These are phyloP conservation scores for Colletotrichum sp. DNA, from an alignment of 2,329 filamentous ascomycete genomes.

Conservation along the genomic window DNA sequence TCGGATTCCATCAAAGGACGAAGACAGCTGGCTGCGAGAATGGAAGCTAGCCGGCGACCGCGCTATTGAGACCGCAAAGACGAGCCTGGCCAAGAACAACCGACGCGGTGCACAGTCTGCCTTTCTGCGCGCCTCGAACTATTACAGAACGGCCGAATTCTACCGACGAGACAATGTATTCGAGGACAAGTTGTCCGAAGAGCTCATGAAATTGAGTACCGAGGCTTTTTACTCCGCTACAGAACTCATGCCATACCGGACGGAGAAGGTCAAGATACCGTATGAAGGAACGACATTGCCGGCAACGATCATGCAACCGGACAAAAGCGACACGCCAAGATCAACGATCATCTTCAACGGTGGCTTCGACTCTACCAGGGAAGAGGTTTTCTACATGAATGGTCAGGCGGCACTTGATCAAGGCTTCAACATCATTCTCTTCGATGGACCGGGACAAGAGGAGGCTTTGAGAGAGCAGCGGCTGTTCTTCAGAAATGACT, in stretches of 20 bases:
- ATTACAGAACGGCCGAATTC: neutral
- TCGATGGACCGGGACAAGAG: neutral
- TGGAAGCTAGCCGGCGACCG: neutral
- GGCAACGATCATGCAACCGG: neutral
- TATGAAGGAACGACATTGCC: neutral
- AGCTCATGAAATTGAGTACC: neutral
- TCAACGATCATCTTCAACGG: neutral
- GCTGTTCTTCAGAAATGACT: neutral
- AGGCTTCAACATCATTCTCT: neutral
- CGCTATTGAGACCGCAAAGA: neutral
- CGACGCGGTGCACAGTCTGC: neutral
- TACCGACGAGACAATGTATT: neutral
- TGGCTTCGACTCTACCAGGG: neutral
- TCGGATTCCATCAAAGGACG: neutral
- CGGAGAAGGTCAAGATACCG: neutral
- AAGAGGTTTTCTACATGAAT: neutral
- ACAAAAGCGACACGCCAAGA: neutral
- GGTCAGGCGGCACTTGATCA: neutral
- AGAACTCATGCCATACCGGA: neutral
- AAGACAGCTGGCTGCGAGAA: neutral
- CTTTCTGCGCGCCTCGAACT: neutral
- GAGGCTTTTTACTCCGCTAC: neutral
- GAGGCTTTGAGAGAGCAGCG: neutral
- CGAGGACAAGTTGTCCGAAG: neutral
- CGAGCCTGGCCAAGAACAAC: neutral